Evolutionary conservation across 306 rosid species (phyloP).

Genomic region (Abrus pulchellus): DNA sequence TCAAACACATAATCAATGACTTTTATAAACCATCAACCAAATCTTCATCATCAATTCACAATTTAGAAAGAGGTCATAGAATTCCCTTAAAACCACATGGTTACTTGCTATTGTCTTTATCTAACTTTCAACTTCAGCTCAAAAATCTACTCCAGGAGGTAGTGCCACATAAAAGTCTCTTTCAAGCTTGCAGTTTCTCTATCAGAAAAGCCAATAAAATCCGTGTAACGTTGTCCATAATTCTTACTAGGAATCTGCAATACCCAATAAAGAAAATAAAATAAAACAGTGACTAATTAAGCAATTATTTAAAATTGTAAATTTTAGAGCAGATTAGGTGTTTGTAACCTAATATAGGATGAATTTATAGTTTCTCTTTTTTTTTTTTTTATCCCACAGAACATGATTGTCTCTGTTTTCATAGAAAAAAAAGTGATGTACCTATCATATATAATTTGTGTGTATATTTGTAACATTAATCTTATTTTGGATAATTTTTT

Average conservation of each 20-base stretch:
- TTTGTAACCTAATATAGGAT: too few species aligned
- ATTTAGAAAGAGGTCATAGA: slow-evolving; percentile 15
- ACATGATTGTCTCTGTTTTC: too few species aligned
- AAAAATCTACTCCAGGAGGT: slow-evolving; percentile 52
- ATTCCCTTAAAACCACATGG: background rate
- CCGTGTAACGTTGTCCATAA: slow-evolving; percentile 45
- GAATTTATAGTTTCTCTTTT: too few species aligned
- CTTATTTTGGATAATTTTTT: too few species aligned
- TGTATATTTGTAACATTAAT: too few species aligned
- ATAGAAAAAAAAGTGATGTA: too few species aligned
- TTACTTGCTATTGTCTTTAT: slow-evolving; percentile 1
- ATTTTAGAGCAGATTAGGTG: too few species aligned
- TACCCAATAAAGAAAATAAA: background rate
- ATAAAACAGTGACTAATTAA: background rate
- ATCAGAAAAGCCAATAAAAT: slow-evolving; percentile 27
- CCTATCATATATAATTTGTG: too few species aligned
- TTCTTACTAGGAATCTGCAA: slow-evolving; percentile 52
- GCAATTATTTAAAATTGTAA: background rate
- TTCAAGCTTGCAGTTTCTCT: slow-evolving; percentile 30
- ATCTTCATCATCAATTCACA: slow-evolving; percentile 29
- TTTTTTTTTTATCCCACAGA: too few species aligned
- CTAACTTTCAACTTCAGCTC: slow-evolving; percentile 29
- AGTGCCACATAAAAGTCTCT: slow-evolving; percentile 40
- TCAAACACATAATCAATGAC: slow-evolving; percentile 15
- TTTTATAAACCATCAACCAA: slow-evolving; percentile 14